A percentile compares a stretch with the other conserved stretches of the same genome.
phyloP scores from a whole-genome alignment of 2,329 filamentous ascomycete genomes.

The Pestalotiopsis fici region DNA sequence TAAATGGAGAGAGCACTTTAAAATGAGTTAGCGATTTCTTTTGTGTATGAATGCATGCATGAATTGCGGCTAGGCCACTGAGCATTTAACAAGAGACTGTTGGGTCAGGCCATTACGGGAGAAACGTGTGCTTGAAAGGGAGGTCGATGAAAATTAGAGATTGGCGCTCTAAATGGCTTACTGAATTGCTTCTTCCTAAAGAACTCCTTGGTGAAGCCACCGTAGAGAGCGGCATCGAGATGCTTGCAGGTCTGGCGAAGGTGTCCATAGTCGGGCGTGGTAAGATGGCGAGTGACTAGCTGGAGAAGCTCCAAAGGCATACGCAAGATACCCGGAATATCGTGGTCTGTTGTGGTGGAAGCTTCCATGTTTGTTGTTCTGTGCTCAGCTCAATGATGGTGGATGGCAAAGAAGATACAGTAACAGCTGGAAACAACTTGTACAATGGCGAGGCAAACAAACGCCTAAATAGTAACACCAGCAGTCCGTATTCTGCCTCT shows the following conservation, averaged over 20 bases:
- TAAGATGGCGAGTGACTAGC: slow-evolving; percentile 52
- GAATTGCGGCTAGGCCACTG: too few species aligned
- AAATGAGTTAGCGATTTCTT: too few species aligned
- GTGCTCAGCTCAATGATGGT: background rate
- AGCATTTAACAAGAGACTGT: too few species aligned
- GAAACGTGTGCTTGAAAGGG: too few species aligned
- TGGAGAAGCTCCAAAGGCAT: slow-evolving; percentile 62
- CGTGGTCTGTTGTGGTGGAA: background rate
- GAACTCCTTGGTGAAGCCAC: slow-evolving; percentile 61
- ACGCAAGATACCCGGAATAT: slow-evolving; percentile 20
- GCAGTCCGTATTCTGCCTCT: too few species aligned
- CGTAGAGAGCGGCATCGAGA: slow-evolving; percentile 54
- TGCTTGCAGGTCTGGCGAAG: slow-evolving; percentile 57
- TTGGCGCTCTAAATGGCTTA: too few species aligned
- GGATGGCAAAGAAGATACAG: background rate
- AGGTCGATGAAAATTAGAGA: too few species aligned
- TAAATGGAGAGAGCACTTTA: slow-evolving; percentile 52
- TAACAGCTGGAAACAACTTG: too few species aligned
- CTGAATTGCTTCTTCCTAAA: slow-evolving; percentile 67
- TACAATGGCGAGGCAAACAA: too few species aligned
- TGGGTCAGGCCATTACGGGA: too few species aligned
- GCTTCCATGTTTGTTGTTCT: background rate
- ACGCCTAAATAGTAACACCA: too few species aligned
- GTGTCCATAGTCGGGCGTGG: slow-evolving; percentile 54
- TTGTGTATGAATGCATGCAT: too few species aligned